phyloP scores from a whole-genome alignment of 108 stramenopile genomes.

The Pinguiococcus pyrenoidosus region DNA sequence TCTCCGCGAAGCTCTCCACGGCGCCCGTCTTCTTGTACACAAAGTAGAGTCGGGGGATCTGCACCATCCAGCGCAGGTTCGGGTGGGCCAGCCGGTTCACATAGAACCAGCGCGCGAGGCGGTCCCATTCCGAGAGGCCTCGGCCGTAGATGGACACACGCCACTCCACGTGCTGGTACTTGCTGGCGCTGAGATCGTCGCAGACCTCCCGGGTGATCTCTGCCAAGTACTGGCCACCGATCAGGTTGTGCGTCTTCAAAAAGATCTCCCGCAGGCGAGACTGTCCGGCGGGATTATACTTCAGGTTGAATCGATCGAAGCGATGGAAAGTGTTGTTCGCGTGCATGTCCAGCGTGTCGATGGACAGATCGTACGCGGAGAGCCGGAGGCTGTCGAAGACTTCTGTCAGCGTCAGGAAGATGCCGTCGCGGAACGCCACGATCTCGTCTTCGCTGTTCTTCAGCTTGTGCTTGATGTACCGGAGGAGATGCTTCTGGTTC shows the following conservation, averaged over 20 bases:
- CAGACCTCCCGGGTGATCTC: conserved; percentile 83
- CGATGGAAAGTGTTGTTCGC: conserved; percentile 94
- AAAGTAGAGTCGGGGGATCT: conserved; percentile 80
- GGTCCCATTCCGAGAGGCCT: conserved; percentile 72
- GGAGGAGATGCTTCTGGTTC: conserved; percentile 91
- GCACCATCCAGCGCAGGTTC: conserved; percentile 97
- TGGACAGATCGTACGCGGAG: conserved; percentile 88
- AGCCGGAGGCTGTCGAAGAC: conserved; percentile 60
- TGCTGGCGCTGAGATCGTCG: conserved; percentile 61
- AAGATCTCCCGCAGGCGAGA: conserved; percentile 95
- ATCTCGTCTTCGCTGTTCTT: conserved; percentile 48
- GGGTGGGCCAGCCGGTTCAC: conserved; percentile 43
- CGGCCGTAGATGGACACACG: conserved; percentile 91
- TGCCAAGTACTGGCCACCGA: conserved; percentile 64
- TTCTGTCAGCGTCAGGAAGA: conserved; percentile 41
- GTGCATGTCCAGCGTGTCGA: conserved; percentile 96
- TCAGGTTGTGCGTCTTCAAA: conserved; percentile 83
- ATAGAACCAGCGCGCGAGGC: conserved; percentile 65
- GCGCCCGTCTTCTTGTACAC: conserved; percentile 63
- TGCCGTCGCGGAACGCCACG: conserved; percentile 35
- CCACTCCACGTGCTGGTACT: conserved; percentile 82
- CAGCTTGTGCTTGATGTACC: conserved; percentile 92
- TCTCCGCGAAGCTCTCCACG: conserved; percentile 54
- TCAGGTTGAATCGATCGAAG: conserved; percentile 98
- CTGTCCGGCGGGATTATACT: conserved; percentile 94